phyloP scores from a whole-genome alignment of 2,329 filamentous ascomycete species.

The Xylaria sp. region DNA sequence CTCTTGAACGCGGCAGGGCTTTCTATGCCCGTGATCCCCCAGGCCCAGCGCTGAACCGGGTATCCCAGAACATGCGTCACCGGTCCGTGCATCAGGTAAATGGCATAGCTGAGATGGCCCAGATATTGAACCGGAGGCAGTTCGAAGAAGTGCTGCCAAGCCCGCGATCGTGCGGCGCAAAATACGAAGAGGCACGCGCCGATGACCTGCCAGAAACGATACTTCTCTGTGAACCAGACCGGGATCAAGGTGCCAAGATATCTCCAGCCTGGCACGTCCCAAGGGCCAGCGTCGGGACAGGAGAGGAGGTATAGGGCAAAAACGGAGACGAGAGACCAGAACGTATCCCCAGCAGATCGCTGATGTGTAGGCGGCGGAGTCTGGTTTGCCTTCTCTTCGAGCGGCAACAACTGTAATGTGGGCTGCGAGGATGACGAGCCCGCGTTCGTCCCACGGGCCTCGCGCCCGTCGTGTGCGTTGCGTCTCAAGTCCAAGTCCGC shows the following conservation, averaged over 20 bases:
- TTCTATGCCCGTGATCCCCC: constrained; percentile 60
- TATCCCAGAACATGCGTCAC: constrained; percentile 65
- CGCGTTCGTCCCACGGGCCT: constrained; percentile 1
- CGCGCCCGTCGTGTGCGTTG: constrained; percentile 54
- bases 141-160: constrained; percentile 64
- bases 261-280: constrained; percentile 63
- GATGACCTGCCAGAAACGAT: constrained; percentile 67
- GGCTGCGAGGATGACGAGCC: constrained; percentile 22
- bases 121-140: constrained; percentile 64
- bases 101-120: constrained; percentile 68
- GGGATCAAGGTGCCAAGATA: constrained; percentile 61
- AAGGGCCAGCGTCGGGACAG: constrained; percentile 55
- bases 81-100: constrained; percentile 71
- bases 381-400: constrained; percentile 37
- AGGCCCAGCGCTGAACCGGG: constrained; percentile 61
- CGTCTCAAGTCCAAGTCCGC: constrained; percentile 66
- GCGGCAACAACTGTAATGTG: constrained; percentile 41
- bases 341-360: constrained; percentile 28
- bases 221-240: constrained; percentile 60
- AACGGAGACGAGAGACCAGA: constrained; percentile 59
- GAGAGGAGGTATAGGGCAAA: constrained; percentile 64
- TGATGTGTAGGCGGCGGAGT: constrained; percentile 25
- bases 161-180: constrained; percentile 58
- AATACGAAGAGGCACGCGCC: constrained; percentile 65
- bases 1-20: constrained; percentile 54